phyloP scores from a whole-genome alignment of 495 filamentous ascomycete species.

The Neurospora sublineolata region DNA sequence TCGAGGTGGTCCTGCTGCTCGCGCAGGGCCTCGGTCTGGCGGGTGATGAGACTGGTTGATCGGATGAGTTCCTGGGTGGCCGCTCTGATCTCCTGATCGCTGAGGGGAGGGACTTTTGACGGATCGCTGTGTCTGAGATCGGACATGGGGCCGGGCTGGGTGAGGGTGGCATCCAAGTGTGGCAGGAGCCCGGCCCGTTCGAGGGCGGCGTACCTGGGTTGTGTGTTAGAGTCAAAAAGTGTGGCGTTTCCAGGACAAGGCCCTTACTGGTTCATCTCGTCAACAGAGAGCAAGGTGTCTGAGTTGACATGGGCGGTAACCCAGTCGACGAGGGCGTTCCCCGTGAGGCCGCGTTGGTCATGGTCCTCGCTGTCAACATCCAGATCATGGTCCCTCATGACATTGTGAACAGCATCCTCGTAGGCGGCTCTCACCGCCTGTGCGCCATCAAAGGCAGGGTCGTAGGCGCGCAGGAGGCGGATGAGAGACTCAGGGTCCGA shows the following conservation, averaged over 20 bases:
- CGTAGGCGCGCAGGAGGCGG: slow-evolving; percentile 14
- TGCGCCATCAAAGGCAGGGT: slow-evolving; percentile 17
- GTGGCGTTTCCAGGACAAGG: neutral
- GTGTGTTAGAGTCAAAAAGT: neutral
- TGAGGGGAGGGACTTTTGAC: slow-evolving; percentile 17
- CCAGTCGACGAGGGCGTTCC: slow-evolving; percentile 26
- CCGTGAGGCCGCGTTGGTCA: slow-evolving; percentile 9
- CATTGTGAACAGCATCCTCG: neutral
- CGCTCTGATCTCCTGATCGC: slow-evolving; percentile 28
- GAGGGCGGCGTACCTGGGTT: slow-evolving; percentile 26
- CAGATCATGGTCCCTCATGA: neutral
- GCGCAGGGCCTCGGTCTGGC: slow-evolving; percentile 31
- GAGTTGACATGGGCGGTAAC: slow-evolving; percentile 26
- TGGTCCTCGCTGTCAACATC: slow-evolving; percentile 5
- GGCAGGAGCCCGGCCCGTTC: slow-evolving; percentile 18
- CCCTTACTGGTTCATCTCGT: slow-evolving; percentile 31
- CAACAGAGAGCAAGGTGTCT: slow-evolving; percentile 32
- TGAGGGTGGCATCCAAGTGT: neutral
- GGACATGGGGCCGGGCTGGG: neutral
- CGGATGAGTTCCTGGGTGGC: slow-evolving; percentile 35
- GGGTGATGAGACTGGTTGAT: slow-evolving; percentile 34
- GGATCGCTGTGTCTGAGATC: neutral
- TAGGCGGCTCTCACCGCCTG: slow-evolving; percentile 20
- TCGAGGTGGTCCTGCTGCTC: slow-evolving; percentile 32
- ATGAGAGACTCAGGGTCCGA: slow-evolving; percentile 19